phyloP scores from a whole-genome alignment of 768 basidiomycete species.

The Trametes villosa region DNA sequence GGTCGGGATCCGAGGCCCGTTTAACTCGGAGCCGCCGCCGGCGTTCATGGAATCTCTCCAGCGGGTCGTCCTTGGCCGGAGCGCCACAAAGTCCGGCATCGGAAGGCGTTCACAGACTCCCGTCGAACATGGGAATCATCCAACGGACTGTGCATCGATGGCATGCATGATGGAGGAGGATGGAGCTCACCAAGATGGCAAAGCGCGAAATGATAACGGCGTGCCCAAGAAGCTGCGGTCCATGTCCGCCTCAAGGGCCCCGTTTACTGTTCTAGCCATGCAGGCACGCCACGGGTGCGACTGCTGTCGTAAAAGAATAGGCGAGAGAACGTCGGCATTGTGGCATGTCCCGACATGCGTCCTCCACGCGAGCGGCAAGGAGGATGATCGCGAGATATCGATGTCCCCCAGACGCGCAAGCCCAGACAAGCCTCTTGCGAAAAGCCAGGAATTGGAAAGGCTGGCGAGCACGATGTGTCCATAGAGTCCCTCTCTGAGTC shows the following conservation, averaged over 20 bases:
- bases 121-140: background rate
- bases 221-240: background rate
- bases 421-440: too few species aligned
- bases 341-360: slow-evolving; percentile 4
- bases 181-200: background rate
- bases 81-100: background rate
- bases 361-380: slow-evolving; percentile 5
- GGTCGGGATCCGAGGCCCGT: background rate
- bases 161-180: background rate
- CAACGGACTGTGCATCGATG: background rate
- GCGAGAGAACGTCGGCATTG: background rate
- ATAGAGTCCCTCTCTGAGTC: too few species aligned
- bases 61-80: too few species aligned
- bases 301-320: slow-evolving; percentile 2
- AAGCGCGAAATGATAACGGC: background rate
- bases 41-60: background rate
- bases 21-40: background rate
- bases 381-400: slow-evolving; percentile 14
- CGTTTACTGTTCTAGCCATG: background rate
- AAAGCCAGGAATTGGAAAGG: slow-evolving; percentile 13
- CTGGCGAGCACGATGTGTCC: too few species aligned
- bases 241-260: background rate
- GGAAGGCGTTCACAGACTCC: background rate
- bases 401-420: background rate
- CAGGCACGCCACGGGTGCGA: background rate